Evolutionary conservation across 2,329 filamentous ascomycete species (phyloP), one percentile per base, ranked within the genome.

Genomic region (Helotiales sp.): DNA sequence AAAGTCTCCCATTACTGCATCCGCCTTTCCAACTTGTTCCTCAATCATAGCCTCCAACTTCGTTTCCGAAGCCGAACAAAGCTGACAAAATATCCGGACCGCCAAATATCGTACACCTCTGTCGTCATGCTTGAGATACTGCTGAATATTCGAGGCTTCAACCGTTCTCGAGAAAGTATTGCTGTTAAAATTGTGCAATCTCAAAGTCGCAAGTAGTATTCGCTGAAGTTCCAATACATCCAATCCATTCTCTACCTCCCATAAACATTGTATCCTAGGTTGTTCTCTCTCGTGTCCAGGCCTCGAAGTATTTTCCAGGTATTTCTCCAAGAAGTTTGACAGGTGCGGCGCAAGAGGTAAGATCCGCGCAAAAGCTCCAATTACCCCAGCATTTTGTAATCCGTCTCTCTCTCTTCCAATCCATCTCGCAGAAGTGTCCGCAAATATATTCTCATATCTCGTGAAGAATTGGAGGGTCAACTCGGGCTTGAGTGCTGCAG

Each of bases 361-460:
- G 70, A 97, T 85, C 75, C 91, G 87, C 68, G 92, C 91, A 80
- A 97, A 91, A 34, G 92, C 90, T 64, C 89, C 85, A 70, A 95
- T 85, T 61, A 90, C 79, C 64, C 74, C 78, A 66, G 67, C 68
- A 45, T 70, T 69, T 59, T 76, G 73, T 1, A 37, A 49, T 37
- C 49, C 65, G 15, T 49, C 26, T 30, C 64, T 17, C 8, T 26
- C 26, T n/a, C 24, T 78, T 75, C 84, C 82, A 52, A 91, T 82
- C 93, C 93, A 97, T 82, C 91, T 85, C 69, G 93, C 91, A 79
- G 91, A 93, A 59, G 96, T 83, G 79, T 97, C 94, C 73, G 93
- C 87, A 75, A 96, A 92, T 47, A 94, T 81, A 69, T 85, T 82
- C 77, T 92, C 89, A 78, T 94, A 93, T 75, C 91, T 86, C 71